These are phyloP conservation scores for Coemansia sp. DNA, from an alignment of 192 early-diverging fungal genomes.

Conservation along the genomic window DNA sequence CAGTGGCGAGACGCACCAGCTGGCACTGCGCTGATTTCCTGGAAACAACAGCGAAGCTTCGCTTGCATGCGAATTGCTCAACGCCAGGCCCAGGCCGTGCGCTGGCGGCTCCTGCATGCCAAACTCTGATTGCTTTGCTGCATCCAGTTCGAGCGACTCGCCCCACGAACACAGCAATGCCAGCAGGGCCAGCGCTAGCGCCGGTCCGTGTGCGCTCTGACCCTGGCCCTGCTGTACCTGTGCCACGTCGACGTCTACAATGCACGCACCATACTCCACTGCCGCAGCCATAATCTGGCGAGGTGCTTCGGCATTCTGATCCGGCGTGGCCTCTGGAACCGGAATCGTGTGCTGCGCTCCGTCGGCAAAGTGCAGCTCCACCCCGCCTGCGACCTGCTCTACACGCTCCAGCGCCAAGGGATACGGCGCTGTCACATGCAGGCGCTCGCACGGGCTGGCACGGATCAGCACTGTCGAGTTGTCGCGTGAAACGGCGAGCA, in stretches of 20 bases:
- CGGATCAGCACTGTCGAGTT: slow-evolving; percentile 30
- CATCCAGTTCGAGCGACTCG: slow-evolving; percentile 24
- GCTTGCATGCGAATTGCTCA: slow-evolving; percentile 15
- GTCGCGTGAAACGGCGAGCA: slow-evolving; percentile 28
- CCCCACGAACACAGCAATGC: slow-evolving; percentile 44
- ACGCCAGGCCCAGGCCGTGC: slow-evolving; percentile 15
- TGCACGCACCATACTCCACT: too few species aligned
- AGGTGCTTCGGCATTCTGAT: too few species aligned
- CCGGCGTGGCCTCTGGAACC: too few species aligned
- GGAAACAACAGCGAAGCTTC: slow-evolving; percentile 31
- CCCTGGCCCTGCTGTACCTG: too few species aligned
- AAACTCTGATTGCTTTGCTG: slow-evolving; percentile 21
- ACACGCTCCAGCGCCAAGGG: slow-evolving; percentile 9
- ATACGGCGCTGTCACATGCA: slow-evolving; percentile 27
- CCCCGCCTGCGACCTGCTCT: slow-evolving; percentile 8
- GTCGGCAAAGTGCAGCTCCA: slow-evolving; percentile 27
- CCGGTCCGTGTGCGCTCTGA: neutral
- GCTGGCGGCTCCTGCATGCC: slow-evolving; percentile 21
- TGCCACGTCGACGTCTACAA: neutral
- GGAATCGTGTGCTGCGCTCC: slow-evolving; percentile 5
- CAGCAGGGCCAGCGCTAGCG: slow-evolving; percentile 22
- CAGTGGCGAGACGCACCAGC: slow-evolving; percentile 44
- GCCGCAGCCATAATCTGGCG: too few species aligned
- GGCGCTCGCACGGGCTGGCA: slow-evolving; percentile 20
- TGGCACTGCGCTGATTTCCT: neutral